Evolutionary conservation across 495 filamentous ascomycete genomes (phyloP).

Genomic region (Penicillium turbatum): DNA sequence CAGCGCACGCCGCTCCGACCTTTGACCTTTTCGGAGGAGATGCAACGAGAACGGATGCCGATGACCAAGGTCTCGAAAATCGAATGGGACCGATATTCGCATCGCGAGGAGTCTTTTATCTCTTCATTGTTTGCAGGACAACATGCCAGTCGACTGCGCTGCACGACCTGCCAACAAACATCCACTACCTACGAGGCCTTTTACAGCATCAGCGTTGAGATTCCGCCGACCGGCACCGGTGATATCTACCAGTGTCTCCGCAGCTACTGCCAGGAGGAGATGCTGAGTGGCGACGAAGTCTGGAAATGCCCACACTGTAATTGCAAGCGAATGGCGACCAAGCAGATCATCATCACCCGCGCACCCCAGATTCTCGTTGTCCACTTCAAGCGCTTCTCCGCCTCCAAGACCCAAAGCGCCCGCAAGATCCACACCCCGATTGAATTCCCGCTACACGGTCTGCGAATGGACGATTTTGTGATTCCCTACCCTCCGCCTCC

Average conservation of each 20-base stretch:
- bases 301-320: conserved; percentile 74
- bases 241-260: conserved; percentile 62
- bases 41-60: conserved; percentile 58
- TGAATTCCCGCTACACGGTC: conserved; percentile 60
- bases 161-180: conserved; percentile 59
- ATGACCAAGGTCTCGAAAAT: conserved; percentile 54
- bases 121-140: conserved; percentile 69
- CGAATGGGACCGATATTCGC: conserved; percentile 67
- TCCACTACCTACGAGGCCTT: conserved; percentile 72
- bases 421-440: conserved; percentile 66
- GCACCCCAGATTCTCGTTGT: conserved; percentile 68
- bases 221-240: conserved; percentile 48
- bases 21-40: conserved; percentile 59
- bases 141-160: conserved; percentile 59
- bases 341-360: conserved; percentile 69
- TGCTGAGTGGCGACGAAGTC: conserved; percentile 59
- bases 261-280: conserved; percentile 65
- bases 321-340: conserved; percentile 61
- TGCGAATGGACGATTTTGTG: conserved; percentile 61
- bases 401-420: conserved; percentile 51
- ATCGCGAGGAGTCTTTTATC: conserved; percentile 62
- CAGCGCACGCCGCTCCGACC: conserved; percentile 52
- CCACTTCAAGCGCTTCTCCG: conserved; percentile 70
- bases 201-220: conserved; percentile 64
- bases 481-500: conserved; percentile 33